Conservation (phyloP, 192 early-diverging fungal species). For the Physocladia obscura region DNA sequence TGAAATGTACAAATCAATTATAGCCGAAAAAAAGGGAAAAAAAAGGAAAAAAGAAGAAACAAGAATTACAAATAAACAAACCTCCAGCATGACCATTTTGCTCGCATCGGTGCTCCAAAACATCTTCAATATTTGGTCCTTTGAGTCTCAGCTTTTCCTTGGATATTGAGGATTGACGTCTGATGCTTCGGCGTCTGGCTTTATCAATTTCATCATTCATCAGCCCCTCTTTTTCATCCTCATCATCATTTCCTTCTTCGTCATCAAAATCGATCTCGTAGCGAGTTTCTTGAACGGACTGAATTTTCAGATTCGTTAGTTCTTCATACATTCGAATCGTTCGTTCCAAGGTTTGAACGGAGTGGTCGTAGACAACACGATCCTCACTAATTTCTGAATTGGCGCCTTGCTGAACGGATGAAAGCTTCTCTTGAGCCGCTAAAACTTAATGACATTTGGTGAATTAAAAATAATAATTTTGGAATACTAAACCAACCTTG, state of each 20-base stretch:
- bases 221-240: background rate
- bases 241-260: slow-evolving; percentile 20
- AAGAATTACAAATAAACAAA: slow-evolving; percentile 1
- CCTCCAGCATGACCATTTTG: slow-evolving; percentile 35
- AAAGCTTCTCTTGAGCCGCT: slow-evolving; percentile 14
- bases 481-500: background rate
- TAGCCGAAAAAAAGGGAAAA: background rate
- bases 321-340: slow-evolving; percentile 44
- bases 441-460: no score
- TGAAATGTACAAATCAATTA: background rate
- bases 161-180: background rate
- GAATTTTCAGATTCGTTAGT: slow-evolving; percentile 36
- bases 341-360: slow-evolving; percentile 35
- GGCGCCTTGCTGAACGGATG: background rate
- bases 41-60: background rate
- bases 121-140: slow-evolving; percentile 13
- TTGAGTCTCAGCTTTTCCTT: background rate
- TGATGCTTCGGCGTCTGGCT: slow-evolving; percentile 11
- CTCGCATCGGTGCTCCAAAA: slow-evolving; percentile 22
- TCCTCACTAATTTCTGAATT: background rate
- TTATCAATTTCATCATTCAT: slow-evolving; percentile 18
- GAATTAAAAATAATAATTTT: background rate
- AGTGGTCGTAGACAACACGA: slow-evolving; percentile 30
- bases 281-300: slow-evolving; percentile 34
- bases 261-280: background rate